Base-by-base conservation (phyloP, 106 monocot species). In the Agapanthus africanus region DNA sequence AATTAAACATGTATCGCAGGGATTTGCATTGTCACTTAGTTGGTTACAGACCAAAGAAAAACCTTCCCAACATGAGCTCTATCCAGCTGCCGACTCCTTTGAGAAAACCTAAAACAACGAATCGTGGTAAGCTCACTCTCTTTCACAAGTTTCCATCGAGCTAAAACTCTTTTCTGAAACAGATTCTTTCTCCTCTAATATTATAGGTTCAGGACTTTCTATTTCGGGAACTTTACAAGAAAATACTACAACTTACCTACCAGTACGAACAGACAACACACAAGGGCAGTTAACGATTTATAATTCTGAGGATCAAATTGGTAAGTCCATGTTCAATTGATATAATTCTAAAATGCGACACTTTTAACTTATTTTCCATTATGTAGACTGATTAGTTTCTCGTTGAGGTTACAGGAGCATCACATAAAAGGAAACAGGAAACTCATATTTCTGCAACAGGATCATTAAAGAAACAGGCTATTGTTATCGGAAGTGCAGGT, bases 1-100 rank as follows among this genome's bases (percentile, higher is more conserved):
- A 14, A 46, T 4, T 46, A 46, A 46, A 46, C 1, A 15, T 47
- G 46, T 33, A 25, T 61, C 51, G 40, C 30, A 80, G 79, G 79
- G 79, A 80, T 65, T 63, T 80, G n/a, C 79, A 80, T 57, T 70
- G 64, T 56, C 75, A 80, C 68, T 59, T 54, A 36, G 41, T 80
- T 54, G 79, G 79, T 4, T 80, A 80, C 34, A 67, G 39, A 35
- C 25, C 4, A 16, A 56, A 56, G 56, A 56, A 56, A 56, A 9
- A n/a, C 9, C 25, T 1, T 22, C 11, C 13, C 46, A 7, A 15
- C 19, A 47, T 5, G 46, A 19, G 46, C 19, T 47, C 46, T 3
- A 7, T 47, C 1, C 1, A 19, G 13, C 19, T n/a, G 9, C 22
- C 46, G 19, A 1, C 26, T 23, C 4, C 56, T 22, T 9, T 56